Base-by-base conservation (phyloP, 2,329 filamentous ascomycete genomes). In the Coniochaeta ligniaria region DNA sequence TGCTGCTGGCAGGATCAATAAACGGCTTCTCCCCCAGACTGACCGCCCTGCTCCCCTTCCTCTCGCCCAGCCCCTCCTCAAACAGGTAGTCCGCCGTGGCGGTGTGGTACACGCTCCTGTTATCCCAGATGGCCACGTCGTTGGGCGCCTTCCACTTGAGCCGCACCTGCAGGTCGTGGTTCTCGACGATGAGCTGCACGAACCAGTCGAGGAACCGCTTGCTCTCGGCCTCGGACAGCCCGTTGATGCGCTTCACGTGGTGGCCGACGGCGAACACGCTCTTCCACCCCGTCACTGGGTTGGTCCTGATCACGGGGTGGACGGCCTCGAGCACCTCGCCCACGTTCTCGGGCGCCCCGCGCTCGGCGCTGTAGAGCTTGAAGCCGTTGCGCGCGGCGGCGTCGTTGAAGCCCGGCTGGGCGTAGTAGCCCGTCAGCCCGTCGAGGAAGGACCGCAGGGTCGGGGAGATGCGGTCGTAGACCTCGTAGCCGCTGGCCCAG, bases 401-500 rank as follows among this genome's bases (percentile, higher is more conserved):
- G 17, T 79, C 71, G 60, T 75, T 75, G 71, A 85, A 86, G 1
- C 71, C 69, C 0, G 81, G 80, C 65, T 81, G 76, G 0, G 77
- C 77, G 63, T 79, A 80, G 0, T 80, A 83, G 3, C 79, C 85
- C 0, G 83, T 87, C 8, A 88, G 71, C 0, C 72, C 70, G 60
- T 88, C 84, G 31, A 88, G 76, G 69, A 88, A 87, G 26, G 73
- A 73, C 61, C 82, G 83, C 59, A 83, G 82, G 0, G 82, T 74
- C 2, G 75, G 73, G 4, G 82, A 85, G 61, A 90, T 76, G 31
- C 84, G 80, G 66, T 90, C 86, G 66, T 87, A 89, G 14, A 88
- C 72, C 65, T 89, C 85, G 67, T 88, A 88, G 0, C 84, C 85
- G 0, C 83, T 86, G 0, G 86, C 86, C 85, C 86, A 89, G 6